A percentile compares a stretch with the other conserved stretches of the same genome.
phyloP scores from a whole-genome alignment of 2,329 filamentous ascomycete genomes.

The Hypoxylon sp. region DNA sequence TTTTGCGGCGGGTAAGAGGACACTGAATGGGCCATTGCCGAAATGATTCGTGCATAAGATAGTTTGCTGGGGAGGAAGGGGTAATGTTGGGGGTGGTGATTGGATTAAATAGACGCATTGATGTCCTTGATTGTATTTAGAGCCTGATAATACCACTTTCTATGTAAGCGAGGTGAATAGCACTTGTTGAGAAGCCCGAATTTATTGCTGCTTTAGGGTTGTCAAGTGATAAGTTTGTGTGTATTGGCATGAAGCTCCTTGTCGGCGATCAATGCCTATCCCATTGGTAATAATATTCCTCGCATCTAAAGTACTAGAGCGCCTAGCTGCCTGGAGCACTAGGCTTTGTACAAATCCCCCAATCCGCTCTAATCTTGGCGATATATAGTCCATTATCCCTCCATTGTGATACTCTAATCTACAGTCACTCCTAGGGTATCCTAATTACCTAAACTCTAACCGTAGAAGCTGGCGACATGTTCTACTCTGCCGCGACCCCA shows the following conservation, averaged over 20 bases:
- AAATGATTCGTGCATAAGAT: constrained; percentile 17
- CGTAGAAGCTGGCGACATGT: not conserved
- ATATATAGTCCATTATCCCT: constrained; percentile 25
- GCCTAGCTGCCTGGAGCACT: not conserved
- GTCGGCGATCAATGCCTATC: not conserved
- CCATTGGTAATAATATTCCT: not conserved
- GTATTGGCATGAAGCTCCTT: not conserved
- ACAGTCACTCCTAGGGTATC: constrained; percentile 1
- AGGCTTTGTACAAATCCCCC: constrained; percentile 12
- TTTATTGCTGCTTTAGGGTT: constrained; percentile 9
- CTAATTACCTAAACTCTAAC: not conserved
- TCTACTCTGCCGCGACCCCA: constrained; percentile 16
- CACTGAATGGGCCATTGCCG: constrained; percentile 32
- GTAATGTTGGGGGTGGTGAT: not conserved
- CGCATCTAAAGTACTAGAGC: constrained; percentile 3
- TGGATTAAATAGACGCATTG: constrained; percentile 2
- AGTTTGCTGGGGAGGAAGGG: not conserved
- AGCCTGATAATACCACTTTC: constrained; percentile 21
- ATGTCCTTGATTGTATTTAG: constrained; percentile 7
- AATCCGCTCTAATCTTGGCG: constrained; percentile 2
- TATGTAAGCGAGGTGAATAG: constrained; percentile 1
- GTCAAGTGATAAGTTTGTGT: not conserved
- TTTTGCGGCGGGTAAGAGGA: constrained; percentile 52
- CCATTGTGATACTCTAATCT: constrained; percentile 6
- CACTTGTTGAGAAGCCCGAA: not conserved